These are phyloP conservation scores for Linnemannia schmuckeri DNA, from an alignment of 192 early-diverging fungal genomes.

Conservation along the genomic window DNA sequence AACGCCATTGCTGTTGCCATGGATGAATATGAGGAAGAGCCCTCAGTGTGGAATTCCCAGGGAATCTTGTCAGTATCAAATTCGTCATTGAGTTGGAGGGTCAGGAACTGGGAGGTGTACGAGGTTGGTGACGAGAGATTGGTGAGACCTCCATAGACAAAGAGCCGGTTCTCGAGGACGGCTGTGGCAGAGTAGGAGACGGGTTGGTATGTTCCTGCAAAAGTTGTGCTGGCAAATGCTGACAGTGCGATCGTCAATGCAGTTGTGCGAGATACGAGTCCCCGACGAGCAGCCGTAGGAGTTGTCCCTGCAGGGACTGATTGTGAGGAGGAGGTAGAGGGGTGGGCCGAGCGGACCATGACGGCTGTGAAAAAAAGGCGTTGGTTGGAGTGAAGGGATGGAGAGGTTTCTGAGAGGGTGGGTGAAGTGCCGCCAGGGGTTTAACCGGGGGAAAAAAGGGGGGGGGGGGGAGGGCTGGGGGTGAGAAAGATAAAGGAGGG, in stretches of 20 bases:
- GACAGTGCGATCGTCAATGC: neutral
- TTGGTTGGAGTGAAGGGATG: neutral
- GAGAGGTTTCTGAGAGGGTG: neutral
- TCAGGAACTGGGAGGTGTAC: conserved; percentile 32
- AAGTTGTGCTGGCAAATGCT: neutral
- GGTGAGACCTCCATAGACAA: conserved; percentile 36
- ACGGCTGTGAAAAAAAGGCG: neutral
- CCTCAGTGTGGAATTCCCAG: conserved; percentile 30
- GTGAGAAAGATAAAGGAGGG: neutral
- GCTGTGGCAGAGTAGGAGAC: conserved; percentile 34
- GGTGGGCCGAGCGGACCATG: neutral
- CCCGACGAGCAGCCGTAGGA: neutral
- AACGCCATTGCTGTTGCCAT: conserved; percentile 33
- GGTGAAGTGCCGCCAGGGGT: neutral
- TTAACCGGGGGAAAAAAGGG: neutral
- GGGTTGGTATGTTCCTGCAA: conserved; percentile 9
- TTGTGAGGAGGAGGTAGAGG: neutral
- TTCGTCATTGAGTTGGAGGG: conserved; percentile 8
- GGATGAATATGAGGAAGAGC: neutral
- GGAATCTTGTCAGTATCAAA: conserved; percentile 29
- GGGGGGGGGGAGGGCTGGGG: neutral
- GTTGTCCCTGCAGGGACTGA: neutral
- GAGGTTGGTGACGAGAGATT: conserved; percentile 4
- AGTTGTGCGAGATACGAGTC: neutral
- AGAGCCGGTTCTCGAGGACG: conserved; percentile 25